Conservation (phyloP, 164 flowering plant species). For the Tinospora cordifolia region DNA sequence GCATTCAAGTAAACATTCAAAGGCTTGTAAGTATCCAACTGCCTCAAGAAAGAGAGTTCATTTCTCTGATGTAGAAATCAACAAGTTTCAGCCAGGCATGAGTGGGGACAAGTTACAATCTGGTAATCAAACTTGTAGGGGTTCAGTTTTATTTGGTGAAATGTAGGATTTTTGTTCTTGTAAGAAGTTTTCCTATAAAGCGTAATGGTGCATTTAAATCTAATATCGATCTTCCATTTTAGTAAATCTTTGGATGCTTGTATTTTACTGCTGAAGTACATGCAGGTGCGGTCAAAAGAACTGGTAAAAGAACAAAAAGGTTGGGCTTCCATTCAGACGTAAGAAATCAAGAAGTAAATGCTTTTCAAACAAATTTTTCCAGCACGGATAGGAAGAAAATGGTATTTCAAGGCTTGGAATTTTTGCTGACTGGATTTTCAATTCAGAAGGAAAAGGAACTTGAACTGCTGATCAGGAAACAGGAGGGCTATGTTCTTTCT, state of each 20-base stretch:
- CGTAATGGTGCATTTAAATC: background rate
- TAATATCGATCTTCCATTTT: background rate
- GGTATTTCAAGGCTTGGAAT: constrained; percentile 58
- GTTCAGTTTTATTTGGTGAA: no score
- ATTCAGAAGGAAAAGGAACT: constrained; percentile 45
- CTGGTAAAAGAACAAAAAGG: constrained; percentile 28
- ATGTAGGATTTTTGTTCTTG: background rate
- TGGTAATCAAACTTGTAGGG: constrained; percentile 29
- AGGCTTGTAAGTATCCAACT: constrained; percentile 17
- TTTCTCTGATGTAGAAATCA: constrained; percentile 38
- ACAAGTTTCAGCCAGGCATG: constrained; percentile 19
- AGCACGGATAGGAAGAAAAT: constrained; percentile 21
- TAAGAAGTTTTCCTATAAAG: background rate
- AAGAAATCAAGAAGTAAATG: constrained; percentile 25
- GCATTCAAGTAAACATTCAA: constrained; percentile 10
- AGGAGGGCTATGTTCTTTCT: constrained; percentile 65
- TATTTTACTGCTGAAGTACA: constrained; percentile 3
- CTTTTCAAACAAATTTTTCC: constrained; percentile 13
- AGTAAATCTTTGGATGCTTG: background rate
- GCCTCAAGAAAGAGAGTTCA: constrained; percentile 47
- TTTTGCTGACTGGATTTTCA: constrained; percentile 71
- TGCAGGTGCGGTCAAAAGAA: constrained; percentile 33
- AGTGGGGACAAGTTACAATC: constrained; percentile 20
- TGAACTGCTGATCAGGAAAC: constrained; percentile 41
- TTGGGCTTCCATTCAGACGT: constrained; percentile 16